Percentiles rank a stretch among this genome's conserved stretches.
Conservation (phyloP, 2,329 filamentous ascomycete species). For the Bipolaris cookei region DNA sequence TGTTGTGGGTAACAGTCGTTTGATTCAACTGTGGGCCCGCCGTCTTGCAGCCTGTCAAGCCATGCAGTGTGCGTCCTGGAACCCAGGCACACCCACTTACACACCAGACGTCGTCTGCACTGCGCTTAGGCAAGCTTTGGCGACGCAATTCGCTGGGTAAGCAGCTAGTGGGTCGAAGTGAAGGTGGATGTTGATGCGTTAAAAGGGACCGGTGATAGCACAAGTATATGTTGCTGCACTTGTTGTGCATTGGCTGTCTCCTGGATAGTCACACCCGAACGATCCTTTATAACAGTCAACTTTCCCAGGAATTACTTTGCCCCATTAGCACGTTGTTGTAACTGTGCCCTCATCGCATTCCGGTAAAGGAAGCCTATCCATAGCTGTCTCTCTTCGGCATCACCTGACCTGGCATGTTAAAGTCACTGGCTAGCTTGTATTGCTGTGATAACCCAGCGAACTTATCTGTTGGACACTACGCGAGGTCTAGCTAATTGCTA, state of each 20-base stretch:
- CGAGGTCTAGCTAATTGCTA: conserved; percentile 29
- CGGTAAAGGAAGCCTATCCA: neutral
- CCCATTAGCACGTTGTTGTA: neutral
- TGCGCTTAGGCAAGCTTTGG: conserved; percentile 43
- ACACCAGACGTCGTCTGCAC: conserved; percentile 42
- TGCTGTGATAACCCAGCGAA: conserved; percentile 25
- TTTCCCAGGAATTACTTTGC: neutral
- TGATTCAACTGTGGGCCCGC: conserved; percentile 29
- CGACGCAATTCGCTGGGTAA: conserved; percentile 33
- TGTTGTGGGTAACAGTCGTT: conserved; percentile 28
- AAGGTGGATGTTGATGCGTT: conserved; percentile 26
- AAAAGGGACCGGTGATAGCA: conserved; percentile 26
- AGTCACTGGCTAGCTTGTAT: conserved; percentile 23
- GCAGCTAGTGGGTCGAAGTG: conserved; percentile 30
- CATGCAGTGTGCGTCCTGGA: conserved; percentile 35
- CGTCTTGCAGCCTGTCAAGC: conserved; percentile 29
- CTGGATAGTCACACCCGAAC: conserved; percentile 3
- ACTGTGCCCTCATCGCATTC: neutral
- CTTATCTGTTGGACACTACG: conserved; percentile 32
- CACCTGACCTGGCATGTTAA: conserved; percentile 28
- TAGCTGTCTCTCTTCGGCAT: conserved; percentile 10
- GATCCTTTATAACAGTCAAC: neutral
- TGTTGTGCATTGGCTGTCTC: conserved; percentile 11
- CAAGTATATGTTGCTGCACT: conserved; percentile 23
- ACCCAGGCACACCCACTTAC: conserved; percentile 30